Evolutionary conservation across 495 filamentous ascomycete species (phyloP).

Genomic region (Barbatosphaeria neglecta): DNA sequence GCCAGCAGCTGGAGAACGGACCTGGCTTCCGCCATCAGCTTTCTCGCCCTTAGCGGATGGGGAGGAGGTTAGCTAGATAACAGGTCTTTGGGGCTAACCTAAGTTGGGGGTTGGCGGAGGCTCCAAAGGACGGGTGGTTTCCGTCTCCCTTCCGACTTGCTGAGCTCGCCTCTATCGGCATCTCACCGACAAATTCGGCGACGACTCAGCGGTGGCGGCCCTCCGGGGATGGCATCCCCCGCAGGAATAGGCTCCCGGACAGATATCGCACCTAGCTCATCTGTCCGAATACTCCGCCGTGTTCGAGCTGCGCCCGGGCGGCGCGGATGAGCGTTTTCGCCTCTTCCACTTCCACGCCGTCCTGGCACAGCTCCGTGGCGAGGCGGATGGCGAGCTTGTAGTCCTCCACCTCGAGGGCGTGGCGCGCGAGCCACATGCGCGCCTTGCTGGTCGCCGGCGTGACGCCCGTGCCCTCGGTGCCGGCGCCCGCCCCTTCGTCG

Average conservation of each 20-base stretch:
- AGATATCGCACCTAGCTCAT: slow-evolving; percentile 5
- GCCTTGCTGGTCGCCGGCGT: slow-evolving; percentile 85
- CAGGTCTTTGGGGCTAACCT: too few species aligned
- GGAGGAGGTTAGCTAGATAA: too few species aligned
- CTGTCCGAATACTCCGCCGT: slow-evolving; percentile 14
- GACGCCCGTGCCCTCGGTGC: slow-evolving; percentile 56
- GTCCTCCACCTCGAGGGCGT: slow-evolving; percentile 62
- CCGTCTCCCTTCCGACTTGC: too few species aligned
- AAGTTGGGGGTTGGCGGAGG: too few species aligned
- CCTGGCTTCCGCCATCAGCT: too few species aligned
- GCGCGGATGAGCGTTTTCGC: slow-evolving; percentile 91
- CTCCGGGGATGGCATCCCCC: background rate
- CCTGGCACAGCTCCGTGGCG: slow-evolving; percentile 84
- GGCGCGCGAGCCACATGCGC: slow-evolving; percentile 83
- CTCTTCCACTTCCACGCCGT: slow-evolving; percentile 95
- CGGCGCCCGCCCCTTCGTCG: slow-evolving; percentile 14
- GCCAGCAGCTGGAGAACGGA: too few species aligned
- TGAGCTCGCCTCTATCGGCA: too few species aligned
- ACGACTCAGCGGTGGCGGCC: background rate
- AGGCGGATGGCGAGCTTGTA: slow-evolving; percentile 66
- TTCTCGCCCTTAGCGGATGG: too few species aligned
- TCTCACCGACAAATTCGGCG: too few species aligned
- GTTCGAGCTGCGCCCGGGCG: slow-evolving; percentile 67
- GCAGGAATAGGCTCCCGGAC: background rate
- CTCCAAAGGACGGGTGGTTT: too few species aligned